Base-by-base conservation (phyloP, 768 basidiomycete species). In the Auricularia heimuer region DNA sequence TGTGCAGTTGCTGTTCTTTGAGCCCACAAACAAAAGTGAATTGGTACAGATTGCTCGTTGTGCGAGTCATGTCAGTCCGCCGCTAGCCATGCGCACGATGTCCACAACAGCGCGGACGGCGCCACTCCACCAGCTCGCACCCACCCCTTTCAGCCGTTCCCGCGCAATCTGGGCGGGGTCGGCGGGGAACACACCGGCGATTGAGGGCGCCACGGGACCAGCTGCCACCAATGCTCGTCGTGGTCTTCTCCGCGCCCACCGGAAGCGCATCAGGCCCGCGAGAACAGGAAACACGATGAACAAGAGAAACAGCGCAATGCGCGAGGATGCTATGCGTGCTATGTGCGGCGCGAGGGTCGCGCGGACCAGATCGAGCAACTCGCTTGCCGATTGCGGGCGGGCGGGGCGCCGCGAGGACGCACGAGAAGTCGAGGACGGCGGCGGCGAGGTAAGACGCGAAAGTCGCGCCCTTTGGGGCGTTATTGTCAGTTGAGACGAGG, bases 301-400 rank as follows among this genome's bases (percentile, higher is more conserved):
- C 24, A 82, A 66, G 10, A 79, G 51, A 10, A 74, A 62, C 61
- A 87, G 76, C 6, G 83, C 81, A 1, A 81, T 75, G 65, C 84
- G 65, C 65, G 79, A 82, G 67, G 82, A 75, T 39, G 76, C 33
- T 60, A 58, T 12, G 62, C n/a, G 12, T 3, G 72, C 79, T 63
- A 87, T 72, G 70, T 84, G 83, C 0, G 81, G 81, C 18, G 74
- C 73, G 34, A 87, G 67, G 14, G 76, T 80, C 37, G 81, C 79
- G 65, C 78, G 82, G 54, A 86, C 71, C 44, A 84, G 75, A 0
- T 82, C 74, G 65, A 82, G 74, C 8, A 66, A 61, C 7, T 58
- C 54, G 24, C 34, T 72, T 73, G 24, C 33, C 71, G 66, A n/a
- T 68, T 42, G 39, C 39, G 39, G 39, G 39, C 39, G 39, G 8